phyloP scores from a whole-genome alignment of 2,329 filamentous ascomycete genomes.

The Colletotrichum orbiculare region DNA sequence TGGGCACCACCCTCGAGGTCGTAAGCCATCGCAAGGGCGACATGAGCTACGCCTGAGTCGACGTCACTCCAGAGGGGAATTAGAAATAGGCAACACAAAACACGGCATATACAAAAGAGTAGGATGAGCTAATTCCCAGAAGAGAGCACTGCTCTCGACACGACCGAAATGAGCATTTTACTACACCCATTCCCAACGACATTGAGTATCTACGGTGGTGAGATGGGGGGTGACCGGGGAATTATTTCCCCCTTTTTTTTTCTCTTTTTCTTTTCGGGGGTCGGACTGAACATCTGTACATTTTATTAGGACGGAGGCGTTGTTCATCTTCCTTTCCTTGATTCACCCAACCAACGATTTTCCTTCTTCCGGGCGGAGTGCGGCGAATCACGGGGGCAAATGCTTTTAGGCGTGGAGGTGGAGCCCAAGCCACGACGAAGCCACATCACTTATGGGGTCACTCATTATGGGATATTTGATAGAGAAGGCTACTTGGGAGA shows the following conservation, averaged over 20 bases:
- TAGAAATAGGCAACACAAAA: neutral
- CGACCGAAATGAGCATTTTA: constrained; percentile 32
- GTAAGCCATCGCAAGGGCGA: constrained; percentile 51
- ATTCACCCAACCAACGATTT: neutral
- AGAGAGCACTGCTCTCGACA: constrained; percentile 6
- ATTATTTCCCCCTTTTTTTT: neutral
- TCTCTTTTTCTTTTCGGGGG: neutral
- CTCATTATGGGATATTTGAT: neutral
- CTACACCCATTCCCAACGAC: constrained; percentile 2
- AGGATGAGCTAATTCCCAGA: constrained; percentile 2
- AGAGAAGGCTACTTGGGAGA: neutral
- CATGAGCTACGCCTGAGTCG: constrained; percentile 42
- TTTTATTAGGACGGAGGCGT: neutral
- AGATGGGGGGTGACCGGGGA: neutral
- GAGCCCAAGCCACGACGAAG: too few species aligned
- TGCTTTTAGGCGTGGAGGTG: constrained; percentile 7
- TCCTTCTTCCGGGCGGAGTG: neutral
- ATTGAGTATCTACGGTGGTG: constrained; percentile 22
- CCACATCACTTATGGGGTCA: neutral
- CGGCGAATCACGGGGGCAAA: constrained; percentile 6
- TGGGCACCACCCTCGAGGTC: constrained; percentile 56
- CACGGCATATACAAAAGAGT: neutral
- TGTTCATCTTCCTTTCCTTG: neutral
- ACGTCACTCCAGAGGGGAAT: neutral
- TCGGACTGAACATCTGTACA: constrained; percentile 11